phyloP scores from a whole-genome alignment of 331 rosid genomes.

The Cucumis variabilis region DNA sequence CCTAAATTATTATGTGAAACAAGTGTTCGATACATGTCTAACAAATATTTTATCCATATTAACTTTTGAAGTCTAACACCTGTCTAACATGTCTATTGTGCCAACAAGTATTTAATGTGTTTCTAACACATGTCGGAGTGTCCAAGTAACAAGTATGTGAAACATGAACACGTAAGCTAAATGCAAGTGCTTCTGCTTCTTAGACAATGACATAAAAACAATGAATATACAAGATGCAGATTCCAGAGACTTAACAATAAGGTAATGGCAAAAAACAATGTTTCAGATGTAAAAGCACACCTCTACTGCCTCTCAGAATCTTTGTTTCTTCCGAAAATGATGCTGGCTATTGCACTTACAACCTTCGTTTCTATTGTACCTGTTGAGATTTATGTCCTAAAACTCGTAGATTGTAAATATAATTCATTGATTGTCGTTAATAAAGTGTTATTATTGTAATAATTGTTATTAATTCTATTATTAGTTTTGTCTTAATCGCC shows the following conservation, averaged over 20 bases:
- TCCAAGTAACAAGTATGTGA: not conserved
- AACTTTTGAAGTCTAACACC: not conserved
- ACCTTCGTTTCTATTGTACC: no score
- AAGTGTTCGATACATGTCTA: not conserved
- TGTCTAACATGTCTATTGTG: not conserved
- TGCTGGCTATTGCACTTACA: slow-evolving; percentile 81
- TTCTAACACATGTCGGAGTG: not conserved
- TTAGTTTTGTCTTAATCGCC: no score
- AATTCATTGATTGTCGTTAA: no score
- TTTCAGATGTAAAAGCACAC: slow-evolving; percentile 39
- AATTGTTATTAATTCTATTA: no score
- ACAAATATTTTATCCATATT: not conserved
- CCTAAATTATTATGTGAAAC: not conserved
- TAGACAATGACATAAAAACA: not conserved
- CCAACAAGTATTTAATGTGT: not conserved
- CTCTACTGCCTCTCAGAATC: slow-evolving; percentile 58
- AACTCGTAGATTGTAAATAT: no score
- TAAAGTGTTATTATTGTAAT: no score
- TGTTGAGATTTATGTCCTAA: no score
- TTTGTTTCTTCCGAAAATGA: slow-evolving; percentile 72
- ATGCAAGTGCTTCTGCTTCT: not conserved
- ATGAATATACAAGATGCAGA: not conserved
- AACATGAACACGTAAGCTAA: not conserved
- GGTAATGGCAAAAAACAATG: not conserved
- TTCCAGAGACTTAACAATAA: not conserved